These are phyloP conservation scores for Dendrothele bispora DNA, from an alignment of 768 basidiomycete species.

Conservation along the genomic window DNA sequence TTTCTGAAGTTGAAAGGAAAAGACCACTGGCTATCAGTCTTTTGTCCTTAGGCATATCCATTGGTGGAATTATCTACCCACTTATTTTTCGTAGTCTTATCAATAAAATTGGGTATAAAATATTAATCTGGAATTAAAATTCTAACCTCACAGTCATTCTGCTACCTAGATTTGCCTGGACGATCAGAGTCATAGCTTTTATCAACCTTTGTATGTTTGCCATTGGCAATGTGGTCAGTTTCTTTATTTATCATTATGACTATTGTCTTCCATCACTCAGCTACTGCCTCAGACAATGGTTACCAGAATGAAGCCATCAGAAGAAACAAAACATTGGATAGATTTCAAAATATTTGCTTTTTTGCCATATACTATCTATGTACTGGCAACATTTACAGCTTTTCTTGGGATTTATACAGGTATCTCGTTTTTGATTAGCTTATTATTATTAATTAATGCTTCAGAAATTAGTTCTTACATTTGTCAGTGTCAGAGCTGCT, in stretches of 20 bases:
- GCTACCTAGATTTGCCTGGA: slow-evolving; percentile 65
- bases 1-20: too few relatives aligned
- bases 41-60: slow-evolving; percentile 63
- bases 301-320: slow-evolving; percentile 52
- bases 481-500: slow-evolving; percentile 59
- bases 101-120: slow-evolving; percentile 38
- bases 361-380: slow-evolving; percentile 61
- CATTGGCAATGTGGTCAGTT: slow-evolving; percentile 55
- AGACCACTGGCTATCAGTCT: slow-evolving; percentile 64
- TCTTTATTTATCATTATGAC: too few relatives aligned
- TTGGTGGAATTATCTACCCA: slow-evolving; percentile 71
- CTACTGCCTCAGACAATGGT: slow-evolving; percentile 35
- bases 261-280: too few relatives aligned
- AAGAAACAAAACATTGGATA: slow-evolving; percentile 57
- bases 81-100: slow-evolving; percentile 59
- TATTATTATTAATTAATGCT: slow-evolving; percentile 9
- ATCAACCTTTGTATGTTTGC: slow-evolving; percentile 54
- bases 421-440: slow-evolving; percentile 17
- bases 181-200: slow-evolving; percentile 69
- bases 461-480: slow-evolving; percentile 58
- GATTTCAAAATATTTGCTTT: slow-evolving; percentile 54
- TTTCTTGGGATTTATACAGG: slow-evolving; percentile 76
- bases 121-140: neutral
- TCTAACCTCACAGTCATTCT: neutral
- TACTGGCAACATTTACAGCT: slow-evolving; percentile 49